Conservation (phyloP, 2,329 filamentous ascomycete species). For the Zymoseptoria crescenta region DNA sequence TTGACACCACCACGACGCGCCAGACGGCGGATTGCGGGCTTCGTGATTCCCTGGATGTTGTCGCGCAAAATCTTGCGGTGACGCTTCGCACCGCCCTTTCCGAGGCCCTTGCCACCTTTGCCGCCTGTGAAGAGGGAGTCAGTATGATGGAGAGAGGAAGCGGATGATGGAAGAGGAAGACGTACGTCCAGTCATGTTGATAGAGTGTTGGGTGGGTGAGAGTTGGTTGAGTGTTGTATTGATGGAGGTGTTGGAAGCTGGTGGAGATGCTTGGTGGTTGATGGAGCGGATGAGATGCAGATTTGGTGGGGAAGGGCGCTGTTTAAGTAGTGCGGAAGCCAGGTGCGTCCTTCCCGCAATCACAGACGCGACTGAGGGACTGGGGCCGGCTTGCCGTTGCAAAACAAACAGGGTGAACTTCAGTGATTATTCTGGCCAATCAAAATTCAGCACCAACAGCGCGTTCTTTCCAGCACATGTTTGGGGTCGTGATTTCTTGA, state of each 20-base stretch:
- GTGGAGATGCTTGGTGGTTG: conserved; percentile 19
- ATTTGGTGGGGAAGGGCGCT: conserved; percentile 11
- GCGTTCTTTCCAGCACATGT: conserved; percentile 2
- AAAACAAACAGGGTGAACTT: background rate
- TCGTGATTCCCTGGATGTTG: conserved; percentile 99
- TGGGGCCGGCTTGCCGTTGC: background rate
- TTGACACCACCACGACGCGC: conserved; percentile 99
- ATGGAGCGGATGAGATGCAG: conserved; percentile 18
- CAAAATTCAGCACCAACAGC: background rate
- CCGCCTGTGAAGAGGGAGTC: conserved; percentile 53
- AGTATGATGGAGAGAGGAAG: conserved; percentile 17
- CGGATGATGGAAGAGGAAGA: conserved; percentile 18
- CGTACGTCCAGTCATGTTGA: conserved; percentile 47
- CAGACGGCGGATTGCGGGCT: conserved; percentile 97
- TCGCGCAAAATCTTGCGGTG: conserved; percentile 98
- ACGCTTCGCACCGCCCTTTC: conserved; percentile 97
- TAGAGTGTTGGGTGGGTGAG: conserved; percentile 20
- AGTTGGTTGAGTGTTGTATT: conserved; percentile 14
- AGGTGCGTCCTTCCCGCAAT: background rate
- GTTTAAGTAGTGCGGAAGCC: conserved; percentile 5
- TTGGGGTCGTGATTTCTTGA: background rate
- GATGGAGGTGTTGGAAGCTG: conserved; percentile 21
- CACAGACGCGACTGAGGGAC: background rate
- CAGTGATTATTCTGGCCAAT: conserved; percentile 1
- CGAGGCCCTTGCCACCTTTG: conserved; percentile 95